Percentiles rank a stretch among this genome's conserved stretches.
phyloP scores from a whole-genome alignment of 139 green algal genomes.

The Micractinium conductrix region DNA sequence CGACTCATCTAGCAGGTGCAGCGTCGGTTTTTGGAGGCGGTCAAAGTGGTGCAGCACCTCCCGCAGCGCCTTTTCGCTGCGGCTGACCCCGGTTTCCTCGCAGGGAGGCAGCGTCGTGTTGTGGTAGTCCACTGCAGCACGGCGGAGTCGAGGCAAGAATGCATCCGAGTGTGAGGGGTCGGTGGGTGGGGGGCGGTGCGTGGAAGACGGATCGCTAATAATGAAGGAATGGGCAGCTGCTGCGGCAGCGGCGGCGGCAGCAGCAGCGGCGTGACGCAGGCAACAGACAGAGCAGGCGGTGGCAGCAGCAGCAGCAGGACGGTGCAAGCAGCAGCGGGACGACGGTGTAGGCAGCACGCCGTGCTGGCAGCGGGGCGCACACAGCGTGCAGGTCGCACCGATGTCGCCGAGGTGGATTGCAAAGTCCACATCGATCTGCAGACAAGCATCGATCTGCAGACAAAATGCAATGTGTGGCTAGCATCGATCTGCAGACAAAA shows the following conservation, averaged over 20 bases:
- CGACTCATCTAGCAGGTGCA: slow-evolving; percentile 63
- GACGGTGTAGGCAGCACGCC: too few relatives aligned
- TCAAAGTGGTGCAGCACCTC: slow-evolving; percentile 59
- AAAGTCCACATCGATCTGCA: slow-evolving; percentile 43
- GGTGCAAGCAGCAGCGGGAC: too few relatives aligned
- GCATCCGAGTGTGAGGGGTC: too few relatives aligned
- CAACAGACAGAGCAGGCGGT: too few relatives aligned
- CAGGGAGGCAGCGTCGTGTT: slow-evolving; percentile 4
- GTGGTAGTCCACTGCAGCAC: slow-evolving; percentile 31
- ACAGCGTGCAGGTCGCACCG: neutral
- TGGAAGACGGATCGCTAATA: too few relatives aligned
- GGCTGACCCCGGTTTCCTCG: neutral
- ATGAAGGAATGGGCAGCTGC: too few relatives aligned
- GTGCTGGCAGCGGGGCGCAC: neutral
- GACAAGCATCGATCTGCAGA: slow-evolving; percentile 12
- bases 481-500: too few relatives aligned
- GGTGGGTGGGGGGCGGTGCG: too few relatives aligned
- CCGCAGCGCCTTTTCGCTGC: slow-evolving; percentile 51
- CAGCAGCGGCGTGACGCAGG: too few relatives aligned
- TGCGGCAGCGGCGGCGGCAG: too few relatives aligned
- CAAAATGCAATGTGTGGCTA: neutral
- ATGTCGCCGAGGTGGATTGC: slow-evolving; percentile 75
- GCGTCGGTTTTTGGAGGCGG: slow-evolving; percentile 40
- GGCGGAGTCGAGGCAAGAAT: neutral
- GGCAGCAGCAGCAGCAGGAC: too few relatives aligned